Base-by-base conservation (phyloP, 352 stramenopile genomes). In the Aphanomyces stellatus region DNA sequence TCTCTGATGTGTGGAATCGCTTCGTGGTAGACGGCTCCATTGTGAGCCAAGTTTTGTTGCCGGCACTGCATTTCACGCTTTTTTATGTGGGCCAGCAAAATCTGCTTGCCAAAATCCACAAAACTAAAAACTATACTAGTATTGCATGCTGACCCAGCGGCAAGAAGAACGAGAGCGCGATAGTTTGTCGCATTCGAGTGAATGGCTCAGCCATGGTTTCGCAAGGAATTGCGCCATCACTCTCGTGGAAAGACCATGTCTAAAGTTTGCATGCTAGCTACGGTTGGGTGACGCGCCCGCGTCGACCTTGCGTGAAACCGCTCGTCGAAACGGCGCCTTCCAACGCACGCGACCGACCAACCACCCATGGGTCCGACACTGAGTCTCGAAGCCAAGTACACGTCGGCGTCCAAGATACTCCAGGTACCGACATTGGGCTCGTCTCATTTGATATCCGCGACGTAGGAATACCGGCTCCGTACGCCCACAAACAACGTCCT, bases 381-480 rank as follows among this genome's bases (percentile, higher is more conserved):
- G 55, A 63, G 55, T n/a, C 6, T 63, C 55, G 55, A 63, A n/a
- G 22, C 55, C 30, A 43, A 43, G 55, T 63, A 51, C 30, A 63
- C 55, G 17, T 63, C 55, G 11, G 55, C 55, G 41, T 63, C 55
- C 10, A 22, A 22, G 15, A 51, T 63, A 33, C 41, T 63, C 17
- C 51, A 63, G 55, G 55, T 63, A 63, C 8, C 5, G 42, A 25
- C n/a, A n/a, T n/a, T n/a, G n/a, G n/a, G 25, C 42, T 5, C 25
- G 8, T 51, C 42, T 8, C 37, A 17, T 43, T 43, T 43, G 37
- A 43, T 43, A 43, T 17, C 17, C 8, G 37, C n/a, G n/a, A n/a
- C n/a, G n/a, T n/a, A 79, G 73, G 73, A 79, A 31, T 79, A 76
- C 53, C 72, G 72, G n/a, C n/a, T n/a, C n/a, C n/a, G n/a, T n/a